Percentiles rank a stretch among this genome's conserved stretches.
Evolutionary conservation across 768 basidiomycete species (phyloP).

Genomic region (Asterophora parasitica): DNA sequence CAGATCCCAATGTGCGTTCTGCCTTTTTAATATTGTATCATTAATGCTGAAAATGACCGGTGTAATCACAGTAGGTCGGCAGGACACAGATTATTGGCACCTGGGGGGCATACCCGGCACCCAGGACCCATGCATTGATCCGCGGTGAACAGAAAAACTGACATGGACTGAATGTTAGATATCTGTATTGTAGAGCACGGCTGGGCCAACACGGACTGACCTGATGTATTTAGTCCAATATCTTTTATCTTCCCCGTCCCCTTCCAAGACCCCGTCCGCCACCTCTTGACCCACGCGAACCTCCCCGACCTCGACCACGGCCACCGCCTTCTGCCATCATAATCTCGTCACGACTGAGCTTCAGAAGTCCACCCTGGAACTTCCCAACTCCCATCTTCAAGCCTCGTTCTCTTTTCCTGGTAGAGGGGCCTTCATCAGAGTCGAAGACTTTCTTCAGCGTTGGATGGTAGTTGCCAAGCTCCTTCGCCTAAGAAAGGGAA

Average conservation of each 20-base stretch:
- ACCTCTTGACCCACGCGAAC: slow-evolving; percentile 18
- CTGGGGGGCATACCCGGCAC: background rate
- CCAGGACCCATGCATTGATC: background rate
- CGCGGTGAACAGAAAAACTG: background rate
- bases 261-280: slow-evolving; percentile 18
- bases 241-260: slow-evolving; percentile 11
- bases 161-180: no score
- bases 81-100: background rate
- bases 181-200: background rate
- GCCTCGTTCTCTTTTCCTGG: slow-evolving; percentile 56
- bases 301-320: slow-evolving; percentile 18
- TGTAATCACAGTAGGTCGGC: background rate
- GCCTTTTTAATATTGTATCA: background rate
- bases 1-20: slow-evolving; percentile 29
- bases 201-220: no score
- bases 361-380: slow-evolving; percentile 65
- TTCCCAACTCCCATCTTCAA: slow-evolving; percentile 76
- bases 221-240: background rate
- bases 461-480: slow-evolving; percentile 82
- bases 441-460: slow-evolving; percentile 66
- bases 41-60: background rate
- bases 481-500: slow-evolving; percentile 57
- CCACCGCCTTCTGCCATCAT: slow-evolving; percentile 24
- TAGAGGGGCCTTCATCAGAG: slow-evolving; percentile 21
- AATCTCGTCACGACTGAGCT: slow-evolving; percentile 63